Evolutionary conservation across 768 basidiomycete species (phyloP).

Genomic region (Pleurotus djamor): DNA sequence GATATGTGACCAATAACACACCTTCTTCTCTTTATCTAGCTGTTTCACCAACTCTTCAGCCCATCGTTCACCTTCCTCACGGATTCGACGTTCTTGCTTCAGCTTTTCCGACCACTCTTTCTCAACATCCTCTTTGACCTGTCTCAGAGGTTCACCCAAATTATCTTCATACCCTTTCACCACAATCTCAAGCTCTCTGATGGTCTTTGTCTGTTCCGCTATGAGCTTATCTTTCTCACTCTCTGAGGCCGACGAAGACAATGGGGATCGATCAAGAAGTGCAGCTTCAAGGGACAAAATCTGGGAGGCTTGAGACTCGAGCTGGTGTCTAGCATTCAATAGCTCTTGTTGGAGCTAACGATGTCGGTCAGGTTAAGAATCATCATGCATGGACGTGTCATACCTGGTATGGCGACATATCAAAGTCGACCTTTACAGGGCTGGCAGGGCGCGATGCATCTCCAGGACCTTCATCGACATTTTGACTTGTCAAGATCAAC

Average conservation of each 20-base stretch:
- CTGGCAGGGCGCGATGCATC: constrained; percentile 77
- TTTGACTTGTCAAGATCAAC: constrained; percentile 83
- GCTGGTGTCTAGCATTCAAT: constrained; percentile 69
- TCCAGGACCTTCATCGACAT: constrained; percentile 65
- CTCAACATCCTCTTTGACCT: constrained; percentile 72
- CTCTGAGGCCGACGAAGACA: constrained; percentile 64
- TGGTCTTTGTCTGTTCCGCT: constrained; percentile 68
- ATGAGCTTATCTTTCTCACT: constrained; percentile 76
- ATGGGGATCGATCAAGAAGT: constrained; percentile 65
- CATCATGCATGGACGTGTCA: constrained; percentile 10
- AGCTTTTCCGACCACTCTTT: constrained; percentile 65
- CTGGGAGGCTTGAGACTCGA: constrained; percentile 80
- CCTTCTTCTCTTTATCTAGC: constrained; percentile 78
- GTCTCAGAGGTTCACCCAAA: constrained; percentile 62
- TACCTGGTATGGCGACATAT: constrained; percentile 85
- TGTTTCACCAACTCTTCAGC: constrained; percentile 71
- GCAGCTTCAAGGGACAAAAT: constrained; percentile 83
- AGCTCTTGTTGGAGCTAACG: constrained; percentile 84
- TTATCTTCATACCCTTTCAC: constrained; percentile 74
- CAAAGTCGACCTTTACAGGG: constrained; percentile 88
- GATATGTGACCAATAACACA: constrained; percentile 18
- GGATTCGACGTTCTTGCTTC: constrained; percentile 51
- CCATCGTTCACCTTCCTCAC: constrained; percentile 75
- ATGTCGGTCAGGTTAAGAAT: background rate
- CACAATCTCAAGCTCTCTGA: constrained; percentile 74